Evolutionary conservation across 2,329 filamentous ascomycete genomes (phyloP).

Genomic region (Xylariaceae sp.): DNA sequence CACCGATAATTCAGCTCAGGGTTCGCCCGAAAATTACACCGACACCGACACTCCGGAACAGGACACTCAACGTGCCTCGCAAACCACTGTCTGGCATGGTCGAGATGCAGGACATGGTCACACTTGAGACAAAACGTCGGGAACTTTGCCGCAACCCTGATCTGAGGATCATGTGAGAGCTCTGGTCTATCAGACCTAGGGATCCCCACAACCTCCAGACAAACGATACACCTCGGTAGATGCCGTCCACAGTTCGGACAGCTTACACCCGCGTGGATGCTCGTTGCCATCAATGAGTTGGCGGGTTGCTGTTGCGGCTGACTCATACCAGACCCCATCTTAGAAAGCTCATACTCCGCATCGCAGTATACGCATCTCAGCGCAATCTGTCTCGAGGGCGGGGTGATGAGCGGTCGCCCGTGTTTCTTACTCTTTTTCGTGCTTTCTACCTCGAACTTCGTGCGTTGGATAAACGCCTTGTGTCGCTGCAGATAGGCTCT

Average conservation of each 20-base stretch:
- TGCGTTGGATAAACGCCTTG: slow-evolving; percentile 69
- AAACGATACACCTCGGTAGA: slow-evolving; percentile 64
- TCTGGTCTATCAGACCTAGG: slow-evolving; percentile 58
- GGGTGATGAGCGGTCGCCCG: slow-evolving; percentile 59
- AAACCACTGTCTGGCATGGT: slow-evolving; percentile 66
- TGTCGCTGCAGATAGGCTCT: slow-evolving; percentile 69
- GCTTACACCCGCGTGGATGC: slow-evolving; percentile 57
- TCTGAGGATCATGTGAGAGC: slow-evolving; percentile 43
- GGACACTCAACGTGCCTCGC: slow-evolving; percentile 61
- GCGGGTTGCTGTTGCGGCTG: slow-evolving; percentile 21
- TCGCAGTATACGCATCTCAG: slow-evolving; percentile 77
- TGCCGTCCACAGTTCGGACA: slow-evolving; percentile 65
- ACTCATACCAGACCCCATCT: slow-evolving; percentile 17
- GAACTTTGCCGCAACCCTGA: slow-evolving; percentile 52
- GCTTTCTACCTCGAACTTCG: slow-evolving; percentile 74
- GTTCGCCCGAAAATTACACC: slow-evolving; percentile 59
- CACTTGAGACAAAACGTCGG: slow-evolving; percentile 67
- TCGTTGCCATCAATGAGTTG: slow-evolving; percentile 57
- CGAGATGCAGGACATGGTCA: slow-evolving; percentile 64
- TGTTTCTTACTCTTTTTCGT: slow-evolving; percentile 65
- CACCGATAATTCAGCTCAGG: slow-evolving; percentile 54
- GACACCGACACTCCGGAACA: slow-evolving; percentile 64
- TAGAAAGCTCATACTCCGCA: slow-evolving; percentile 50
- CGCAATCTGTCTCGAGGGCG: slow-evolving; percentile 65
- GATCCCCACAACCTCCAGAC: slow-evolving; percentile 62